Base-by-base conservation (phyloP, 768 basidiomycete species). In the Chalciporus pseudorubinellus region DNA sequence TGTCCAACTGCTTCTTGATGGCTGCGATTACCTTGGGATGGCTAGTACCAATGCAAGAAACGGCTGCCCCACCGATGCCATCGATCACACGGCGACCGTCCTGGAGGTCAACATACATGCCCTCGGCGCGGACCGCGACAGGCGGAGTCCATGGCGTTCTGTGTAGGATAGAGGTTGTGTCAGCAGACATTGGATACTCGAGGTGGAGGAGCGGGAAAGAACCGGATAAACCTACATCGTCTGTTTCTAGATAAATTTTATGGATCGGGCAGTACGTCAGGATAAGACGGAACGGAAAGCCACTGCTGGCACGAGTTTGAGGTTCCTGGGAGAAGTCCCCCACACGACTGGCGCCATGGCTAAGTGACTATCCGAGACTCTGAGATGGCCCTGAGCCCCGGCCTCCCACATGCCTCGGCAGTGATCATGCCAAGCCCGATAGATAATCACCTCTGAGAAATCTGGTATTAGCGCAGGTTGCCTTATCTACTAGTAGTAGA, bases 31-130 rank as follows among this genome's bases (percentile, higher is more conserved):
- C 87, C 52, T 77, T 79, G 3, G 86, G 87, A 62, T 92, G 83
- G 19, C 77, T 80, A 51, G 83, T 82, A 3, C 92, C 92, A 39
- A 95, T 65, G 65, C 87, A 90, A 11, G 83, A 68, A 24, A 95
- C 92, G 10, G 92, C 90, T 6, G 91, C 91, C 24, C 92, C 92
- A 40, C 92, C 92, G 40, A 89, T 83, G 7, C 79, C 88, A 70
- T 95, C 92, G 58, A 93, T 76, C 26, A 92, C 63, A 50, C 70
- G 78, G 46, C 72, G 74, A 0, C 91, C 92, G 67, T 83, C 82
- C 57, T 85, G 81, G 7, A 92, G 77, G 19, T 78, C 77, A 39
- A 92, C 69, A 62, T 92, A 89, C 31, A 84, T 77, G 16, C 90
- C 90, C 58, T 87, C 70, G 3, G 74, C 87, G 12, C 76, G 67